A percentile compares a stretch with the other conserved stretches of the same genome.
Conservation (phyloP, 768 basidiomycete genomes). For the Calocera cornea region DNA sequence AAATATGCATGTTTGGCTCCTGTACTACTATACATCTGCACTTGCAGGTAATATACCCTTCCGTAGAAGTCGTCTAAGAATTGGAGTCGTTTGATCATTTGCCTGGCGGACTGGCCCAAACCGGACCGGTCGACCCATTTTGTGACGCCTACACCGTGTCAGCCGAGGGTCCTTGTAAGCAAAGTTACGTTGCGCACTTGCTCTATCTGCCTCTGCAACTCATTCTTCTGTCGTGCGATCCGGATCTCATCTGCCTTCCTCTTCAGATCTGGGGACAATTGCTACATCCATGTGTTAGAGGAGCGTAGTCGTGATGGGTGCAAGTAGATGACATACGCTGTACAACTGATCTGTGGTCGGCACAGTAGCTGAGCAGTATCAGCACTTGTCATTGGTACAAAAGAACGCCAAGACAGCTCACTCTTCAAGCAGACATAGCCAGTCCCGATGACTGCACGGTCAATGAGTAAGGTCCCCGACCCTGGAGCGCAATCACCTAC, state of each 20-base stretch:
- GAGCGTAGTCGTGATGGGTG: not conserved
- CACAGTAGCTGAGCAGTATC: not conserved
- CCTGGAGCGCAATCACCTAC: not conserved
- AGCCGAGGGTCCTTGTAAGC: not conserved
- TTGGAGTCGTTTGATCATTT: not conserved
- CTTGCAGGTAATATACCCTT: constrained; percentile 5
- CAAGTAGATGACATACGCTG: not conserved
- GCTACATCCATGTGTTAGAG: not conserved
- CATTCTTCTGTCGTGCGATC: not conserved
- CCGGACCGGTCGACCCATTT: not conserved
- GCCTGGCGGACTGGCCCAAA: not conserved
- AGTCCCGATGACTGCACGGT: not conserved
- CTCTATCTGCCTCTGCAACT: not conserved
- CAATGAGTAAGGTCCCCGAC: not conserved
- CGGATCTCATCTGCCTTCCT: constrained; percentile 3
- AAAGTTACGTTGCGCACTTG: not conserved
- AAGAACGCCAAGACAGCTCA: not conserved
- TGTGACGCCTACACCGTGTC: not conserved
- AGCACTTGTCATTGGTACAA: not conserved
- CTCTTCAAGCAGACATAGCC: not conserved
- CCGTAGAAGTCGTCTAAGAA: constrained; percentile 1
- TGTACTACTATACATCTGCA: constrained; percentile 5
- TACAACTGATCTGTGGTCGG: not conserved
- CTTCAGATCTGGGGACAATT: not conserved
- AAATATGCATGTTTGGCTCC: constrained; percentile 4